phyloP scores from a whole-genome alignment of 805 yeast genomes.

The Pichia deserticola region DNA sequence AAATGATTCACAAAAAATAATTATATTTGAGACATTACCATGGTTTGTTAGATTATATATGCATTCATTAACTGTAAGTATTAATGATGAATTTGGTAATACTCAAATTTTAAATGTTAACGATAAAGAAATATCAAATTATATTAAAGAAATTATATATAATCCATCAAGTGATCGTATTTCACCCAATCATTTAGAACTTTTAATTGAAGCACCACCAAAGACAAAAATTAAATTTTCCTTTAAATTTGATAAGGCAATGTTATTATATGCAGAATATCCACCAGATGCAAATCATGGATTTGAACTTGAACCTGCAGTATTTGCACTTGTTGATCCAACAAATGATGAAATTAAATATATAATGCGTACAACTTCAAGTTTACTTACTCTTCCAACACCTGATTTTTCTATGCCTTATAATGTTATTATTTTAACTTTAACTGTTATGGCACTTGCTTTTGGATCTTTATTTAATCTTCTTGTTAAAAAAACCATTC shows the following conservation, averaged over 20 bases:
- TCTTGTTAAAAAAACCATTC: constrained; percentile 62
- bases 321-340: constrained; percentile 45
- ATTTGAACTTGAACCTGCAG: constrained; percentile 88
- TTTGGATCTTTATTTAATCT: constrained; percentile 84
- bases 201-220: constrained; percentile 58
- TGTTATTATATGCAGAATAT: constrained; percentile 79
- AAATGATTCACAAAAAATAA: constrained; percentile 37
- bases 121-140: constrained; percentile 25
- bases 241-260: constrained; percentile 80
- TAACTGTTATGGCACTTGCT: constrained; percentile 86
- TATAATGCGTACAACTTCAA: constrained; percentile 74
- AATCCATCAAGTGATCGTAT: constrained; percentile 72
- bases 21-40: constrained; percentile 77
- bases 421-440: constrained; percentile 88
- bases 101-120: constrained; percentile 15
- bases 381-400: constrained; percentile 80
- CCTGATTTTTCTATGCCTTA: constrained; percentile 99
- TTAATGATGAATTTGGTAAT: constrained; percentile 15
- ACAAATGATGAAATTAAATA: constrained; percentile 27
- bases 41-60: constrained; percentile 87
- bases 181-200: constrained; percentile 79
- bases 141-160: constrained; percentile 51
- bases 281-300: constrained; percentile 99
- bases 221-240: constrained; percentile 51
- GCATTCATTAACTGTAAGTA: constrained; percentile 48